These are phyloP conservation scores for Plenodomus biglobosus DNA, from an alignment of 2,329 filamentous ascomycete species.

Conservation along the genomic window DNA sequence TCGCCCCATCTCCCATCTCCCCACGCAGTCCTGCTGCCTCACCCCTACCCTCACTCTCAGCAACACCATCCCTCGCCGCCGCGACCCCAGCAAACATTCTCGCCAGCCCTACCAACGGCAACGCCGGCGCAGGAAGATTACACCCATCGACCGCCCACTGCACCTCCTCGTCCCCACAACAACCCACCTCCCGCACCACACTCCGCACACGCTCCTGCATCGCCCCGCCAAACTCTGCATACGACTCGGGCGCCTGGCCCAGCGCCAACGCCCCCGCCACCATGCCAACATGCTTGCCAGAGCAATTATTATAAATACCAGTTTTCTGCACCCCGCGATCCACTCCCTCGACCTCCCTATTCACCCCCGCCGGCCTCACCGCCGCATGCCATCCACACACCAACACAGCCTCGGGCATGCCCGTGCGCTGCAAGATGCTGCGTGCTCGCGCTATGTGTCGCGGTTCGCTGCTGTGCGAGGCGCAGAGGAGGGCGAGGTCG, in stretches of 20 bases:
- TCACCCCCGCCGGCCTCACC: slow-evolving; percentile 26
- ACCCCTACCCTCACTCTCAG: not conserved
- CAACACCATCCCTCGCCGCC: not conserved
- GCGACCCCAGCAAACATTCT: slow-evolving; percentile 1
- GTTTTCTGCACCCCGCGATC: slow-evolving; percentile 44
- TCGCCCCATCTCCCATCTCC: no score
- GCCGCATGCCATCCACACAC: slow-evolving; percentile 1
- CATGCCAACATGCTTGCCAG: slow-evolving; percentile 55
- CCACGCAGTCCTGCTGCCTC: no score
- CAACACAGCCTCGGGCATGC: not conserved
- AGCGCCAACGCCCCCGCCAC: slow-evolving; percentile 48
- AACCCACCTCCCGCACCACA: slow-evolving; percentile 31
- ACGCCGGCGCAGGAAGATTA: not conserved
- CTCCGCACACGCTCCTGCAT: slow-evolving; percentile 44
- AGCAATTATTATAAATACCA: slow-evolving; percentile 51
- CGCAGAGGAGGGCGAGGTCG: slow-evolving; percentile 1
- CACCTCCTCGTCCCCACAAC: not conserved
- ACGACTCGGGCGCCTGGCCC: slow-evolving; percentile 18
- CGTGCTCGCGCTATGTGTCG: not conserved
- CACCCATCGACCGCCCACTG: slow-evolving; percentile 2
- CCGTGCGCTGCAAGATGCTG: not conserved
- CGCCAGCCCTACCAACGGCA: slow-evolving; percentile 1
- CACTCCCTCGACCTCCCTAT: slow-evolving; percentile 47
- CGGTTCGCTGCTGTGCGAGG: slow-evolving; percentile 2
- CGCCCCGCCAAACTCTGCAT: not conserved